Percentiles rank a stretch among this genome's conserved stretches.
phyloP scores from a whole-genome alignment of 176 grass and related monocot species.

The Secale cereale region DNA sequence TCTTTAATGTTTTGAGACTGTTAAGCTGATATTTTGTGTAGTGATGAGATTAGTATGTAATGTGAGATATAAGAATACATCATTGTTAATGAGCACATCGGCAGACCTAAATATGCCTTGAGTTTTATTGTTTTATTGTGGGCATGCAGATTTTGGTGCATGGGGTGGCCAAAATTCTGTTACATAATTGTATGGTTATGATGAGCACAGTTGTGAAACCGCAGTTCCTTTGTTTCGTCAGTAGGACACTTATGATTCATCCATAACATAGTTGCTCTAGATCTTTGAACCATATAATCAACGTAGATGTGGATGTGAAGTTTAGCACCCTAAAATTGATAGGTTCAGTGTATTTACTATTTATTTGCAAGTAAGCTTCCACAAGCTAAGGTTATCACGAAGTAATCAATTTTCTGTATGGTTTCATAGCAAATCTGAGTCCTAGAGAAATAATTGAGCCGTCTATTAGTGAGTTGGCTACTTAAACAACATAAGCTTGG shows the following conservation, averaged over 20 bases:
- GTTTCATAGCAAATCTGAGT: slow-evolving; percentile 6
- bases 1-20: slow-evolving; percentile 7
- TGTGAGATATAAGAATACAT: not conserved
- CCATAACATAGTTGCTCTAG: not conserved
- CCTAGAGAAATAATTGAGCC: not conserved
- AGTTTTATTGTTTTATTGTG: not conserved
- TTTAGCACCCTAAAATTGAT: not conserved
- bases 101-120: not conserved
- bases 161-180: not conserved
- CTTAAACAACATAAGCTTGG: not conserved
- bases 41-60: not conserved
- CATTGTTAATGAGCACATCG: not conserved
- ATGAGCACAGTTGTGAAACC: not conserved
- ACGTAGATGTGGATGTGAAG: not conserved
- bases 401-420: not conserved
- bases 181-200: not conserved
- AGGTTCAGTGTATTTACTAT: not conserved
- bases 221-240: not conserved
- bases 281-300: not conserved
- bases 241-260: not conserved
- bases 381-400: not conserved
- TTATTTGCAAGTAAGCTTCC: not conserved
- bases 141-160: not conserved
- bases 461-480: not conserved
- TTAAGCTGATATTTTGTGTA: not conserved